phyloP scores from a whole-genome alignment of 2,329 filamentous ascomycete species.

The Monilinia polystroma region DNA sequence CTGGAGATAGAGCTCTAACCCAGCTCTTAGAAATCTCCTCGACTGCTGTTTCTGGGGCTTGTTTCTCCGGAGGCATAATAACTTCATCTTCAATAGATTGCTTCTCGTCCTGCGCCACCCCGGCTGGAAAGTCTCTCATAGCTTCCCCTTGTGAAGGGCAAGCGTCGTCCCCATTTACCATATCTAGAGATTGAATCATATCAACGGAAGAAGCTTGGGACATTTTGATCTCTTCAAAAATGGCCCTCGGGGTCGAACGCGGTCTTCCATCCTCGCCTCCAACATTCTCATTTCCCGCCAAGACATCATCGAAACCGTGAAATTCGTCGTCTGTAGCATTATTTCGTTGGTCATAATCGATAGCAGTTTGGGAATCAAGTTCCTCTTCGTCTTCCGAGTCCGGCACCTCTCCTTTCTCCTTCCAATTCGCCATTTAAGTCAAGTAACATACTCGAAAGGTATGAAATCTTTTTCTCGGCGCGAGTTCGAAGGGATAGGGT shows the following conservation, averaged over 20 bases:
- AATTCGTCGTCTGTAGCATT: constrained; percentile 14
- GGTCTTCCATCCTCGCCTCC: background rate
- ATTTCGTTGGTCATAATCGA: constrained; percentile 15
- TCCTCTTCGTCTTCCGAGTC: constrained; percentile 42
- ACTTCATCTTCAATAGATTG: background rate
- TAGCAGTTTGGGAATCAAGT: constrained; percentile 30
- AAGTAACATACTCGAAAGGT: constrained; percentile 31
- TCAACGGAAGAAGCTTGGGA: constrained; percentile 24
- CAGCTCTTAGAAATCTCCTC: constrained; percentile 45
- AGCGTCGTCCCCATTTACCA: background rate
- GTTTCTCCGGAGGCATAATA: background rate
- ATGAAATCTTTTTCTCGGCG: constrained; percentile 8
- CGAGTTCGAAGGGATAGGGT: constrained; percentile 3
- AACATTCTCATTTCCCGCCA: background rate
- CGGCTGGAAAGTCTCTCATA: background rate
- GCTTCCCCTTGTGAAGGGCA: background rate
- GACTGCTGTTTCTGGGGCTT: constrained; percentile 21
- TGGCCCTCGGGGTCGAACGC: background rate
- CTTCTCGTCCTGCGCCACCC: background rate
- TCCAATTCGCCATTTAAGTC: constrained; percentile 40
- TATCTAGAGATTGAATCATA: constrained; percentile 10
- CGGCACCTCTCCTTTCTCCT: constrained; percentile 41
- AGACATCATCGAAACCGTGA: constrained; percentile 13
- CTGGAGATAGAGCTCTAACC: constrained; percentile 42
- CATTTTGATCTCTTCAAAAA: background rate